These are phyloP conservation scores for Eryngium alpinum DNA, from an alignment of 140 eudicot genomes.

Conservation along the genomic window DNA sequence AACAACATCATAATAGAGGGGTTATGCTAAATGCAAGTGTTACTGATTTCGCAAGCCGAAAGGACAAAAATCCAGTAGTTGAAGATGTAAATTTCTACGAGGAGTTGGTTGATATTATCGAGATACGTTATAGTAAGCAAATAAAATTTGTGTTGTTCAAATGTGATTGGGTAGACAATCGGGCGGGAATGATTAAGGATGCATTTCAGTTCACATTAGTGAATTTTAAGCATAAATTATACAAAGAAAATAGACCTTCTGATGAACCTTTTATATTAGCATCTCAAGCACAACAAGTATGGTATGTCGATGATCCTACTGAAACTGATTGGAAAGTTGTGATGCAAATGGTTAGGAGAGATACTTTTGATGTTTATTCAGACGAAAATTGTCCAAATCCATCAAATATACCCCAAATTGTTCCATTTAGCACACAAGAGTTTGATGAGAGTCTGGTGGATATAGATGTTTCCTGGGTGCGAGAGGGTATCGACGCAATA, in stretches of 20 bases:
- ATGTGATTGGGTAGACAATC: neutral
- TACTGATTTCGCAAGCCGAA: neutral
- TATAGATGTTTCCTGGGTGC: neutral
- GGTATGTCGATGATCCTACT: neutral
- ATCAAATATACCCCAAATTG: neutral
- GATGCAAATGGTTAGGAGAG: neutral
- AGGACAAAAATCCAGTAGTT: neutral
- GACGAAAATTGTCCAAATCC: neutral
- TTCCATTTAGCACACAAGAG: neutral
- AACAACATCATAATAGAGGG: neutral
- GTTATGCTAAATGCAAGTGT: neutral
- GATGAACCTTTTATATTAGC: neutral
- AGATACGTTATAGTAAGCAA: neutral
- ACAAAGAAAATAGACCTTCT: neutral
- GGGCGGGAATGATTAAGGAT: no score
- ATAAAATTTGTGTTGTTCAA: neutral
- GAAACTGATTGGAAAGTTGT: neutral
- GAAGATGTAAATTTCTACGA: neutral
- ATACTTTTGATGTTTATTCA: constrained; percentile 5
- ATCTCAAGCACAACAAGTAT: neutral
- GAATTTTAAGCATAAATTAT: neutral
- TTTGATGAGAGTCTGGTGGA: neutral
- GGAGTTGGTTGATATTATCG: neutral
- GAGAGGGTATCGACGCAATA: neutral
- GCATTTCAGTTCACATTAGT: neutral